A percentile compares a stretch with the other conserved stretches of the same genome.
Evolutionary conservation across 2,329 filamentous ascomycete genomes (phyloP).

Genomic region (Cordyceps tenuipes): DNA sequence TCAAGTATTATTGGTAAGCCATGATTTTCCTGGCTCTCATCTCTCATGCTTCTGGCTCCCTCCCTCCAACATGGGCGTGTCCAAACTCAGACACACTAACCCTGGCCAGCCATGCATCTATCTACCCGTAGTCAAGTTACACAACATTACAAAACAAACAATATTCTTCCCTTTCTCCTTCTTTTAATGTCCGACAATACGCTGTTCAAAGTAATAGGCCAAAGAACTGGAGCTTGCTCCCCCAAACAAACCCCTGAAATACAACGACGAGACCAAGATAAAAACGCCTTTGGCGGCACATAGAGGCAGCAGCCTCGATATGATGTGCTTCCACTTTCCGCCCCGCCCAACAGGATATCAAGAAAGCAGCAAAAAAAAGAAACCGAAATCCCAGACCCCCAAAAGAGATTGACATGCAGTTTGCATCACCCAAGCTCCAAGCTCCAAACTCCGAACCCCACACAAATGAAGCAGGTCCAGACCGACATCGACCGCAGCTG

Average conservation of each 20-base stretch:
- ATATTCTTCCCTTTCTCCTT: not conserved
- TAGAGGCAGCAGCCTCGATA: not conserved
- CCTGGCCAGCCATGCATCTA: not conserved
- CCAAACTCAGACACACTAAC: not conserved
- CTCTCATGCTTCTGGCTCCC: not conserved
- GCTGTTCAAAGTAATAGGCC: not conserved
- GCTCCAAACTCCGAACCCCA: constrained; percentile 15
- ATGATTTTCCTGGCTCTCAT: not conserved
- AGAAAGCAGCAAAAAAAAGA: not conserved
- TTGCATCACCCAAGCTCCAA: constrained; percentile 9
- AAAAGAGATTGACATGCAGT: not conserved
- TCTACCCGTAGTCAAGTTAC: constrained; percentile 1
- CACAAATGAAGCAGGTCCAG: constrained; percentile 19
- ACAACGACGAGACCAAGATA: not conserved
- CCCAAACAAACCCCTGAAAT: not conserved
- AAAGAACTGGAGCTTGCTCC: not conserved
- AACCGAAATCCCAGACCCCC: not conserved
- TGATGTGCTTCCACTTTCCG: not conserved
- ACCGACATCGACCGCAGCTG: constrained; percentile 18
- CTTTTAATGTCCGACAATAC: not conserved
- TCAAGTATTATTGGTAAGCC: not conserved
- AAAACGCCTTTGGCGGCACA: not conserved
- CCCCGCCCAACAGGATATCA: not conserved
- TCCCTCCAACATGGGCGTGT: not conserved
- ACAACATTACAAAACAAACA: not conserved